Conservation (phyloP, 139 green algal species). For the Closterium sp. region DNA sequence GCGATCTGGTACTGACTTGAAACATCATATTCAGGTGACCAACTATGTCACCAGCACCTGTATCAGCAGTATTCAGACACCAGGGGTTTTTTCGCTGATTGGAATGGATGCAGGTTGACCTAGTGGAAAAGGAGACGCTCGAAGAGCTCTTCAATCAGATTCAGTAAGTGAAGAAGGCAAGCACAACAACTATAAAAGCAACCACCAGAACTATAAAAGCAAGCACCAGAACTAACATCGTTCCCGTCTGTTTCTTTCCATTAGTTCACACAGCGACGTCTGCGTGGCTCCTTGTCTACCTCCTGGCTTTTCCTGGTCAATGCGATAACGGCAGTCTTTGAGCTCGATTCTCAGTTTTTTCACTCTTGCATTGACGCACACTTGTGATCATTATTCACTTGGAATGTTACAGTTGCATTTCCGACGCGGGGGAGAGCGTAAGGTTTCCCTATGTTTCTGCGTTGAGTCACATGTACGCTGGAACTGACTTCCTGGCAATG, state of each 20-base stretch:
- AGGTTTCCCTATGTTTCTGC: too few species aligned
- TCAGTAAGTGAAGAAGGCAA: slow-evolving; percentile 1
- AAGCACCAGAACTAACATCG: background rate
- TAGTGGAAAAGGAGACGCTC: slow-evolving; percentile 15
- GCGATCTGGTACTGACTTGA: background rate
- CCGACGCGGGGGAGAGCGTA: background rate
- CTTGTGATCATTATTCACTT: background rate
- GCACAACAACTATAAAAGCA: background rate
- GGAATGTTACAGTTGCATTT: background rate
- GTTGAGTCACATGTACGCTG: background rate
- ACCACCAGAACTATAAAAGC: too few species aligned
- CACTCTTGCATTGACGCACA: too few species aligned
- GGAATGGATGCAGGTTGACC: slow-evolving; percentile 16
- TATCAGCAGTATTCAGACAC: too few species aligned
- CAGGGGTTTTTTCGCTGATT: background rate
- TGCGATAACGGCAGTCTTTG: background rate
- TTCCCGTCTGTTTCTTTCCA: too few species aligned
- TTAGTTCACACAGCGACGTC: background rate
- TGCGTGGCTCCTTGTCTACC: background rate
- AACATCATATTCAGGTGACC: background rate
- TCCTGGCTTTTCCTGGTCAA: background rate
- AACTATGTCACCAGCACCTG: too few species aligned
- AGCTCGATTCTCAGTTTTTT: background rate
- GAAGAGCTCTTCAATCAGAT: slow-evolving; percentile 1
- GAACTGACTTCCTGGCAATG: background rate